Evolutionary conservation across 2,329 filamentous ascomycete genomes (phyloP), one percentile per base, ranked within the genome.

Genomic region (Aureobasidium sp.): DNA sequence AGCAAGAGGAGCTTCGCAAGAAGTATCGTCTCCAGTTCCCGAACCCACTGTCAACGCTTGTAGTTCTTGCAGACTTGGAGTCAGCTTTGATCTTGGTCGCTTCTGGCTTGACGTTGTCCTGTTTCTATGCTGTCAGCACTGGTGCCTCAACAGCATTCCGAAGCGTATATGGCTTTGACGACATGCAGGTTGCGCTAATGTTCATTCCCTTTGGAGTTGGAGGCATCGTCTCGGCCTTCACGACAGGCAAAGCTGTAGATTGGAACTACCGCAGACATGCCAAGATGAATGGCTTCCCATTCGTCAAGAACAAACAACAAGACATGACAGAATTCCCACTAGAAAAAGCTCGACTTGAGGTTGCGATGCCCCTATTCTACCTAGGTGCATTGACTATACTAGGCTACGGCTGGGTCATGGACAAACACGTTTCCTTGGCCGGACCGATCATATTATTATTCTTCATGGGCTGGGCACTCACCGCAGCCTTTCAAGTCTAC

Each of bases 181-280:
- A 77, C 26, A 68, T 79, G 10, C 71, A 77, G 15, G 70, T 78
- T 13, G 75, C 75, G 1, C 69, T 80, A 2, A 74, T 73, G 59
- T 79, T 77, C 62, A 71, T 80, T 4, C 76, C 78, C 1, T 73
- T 76, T 8, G 77, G 76, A 1, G 66, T 73, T 2, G 76, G 76
- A 13, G 72, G 73, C 15, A 68, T 76, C n/a, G 61, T 77, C 9
- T 73, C 76, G 7, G 73, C 73, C 1, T 69, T 76, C 56, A 66
- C 74, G 10, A 77, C 73, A 23, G 75, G 75, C 2, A 69, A 70
- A n/a, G 64, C 78, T 9, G 64, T 79, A 3, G 78, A 80, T 63
- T 75, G 71, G 68, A 78, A 79, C 47, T 80, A 77, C 65, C 68
- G 70, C 5, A 70, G 74, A 7, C 68, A 75, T 9, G 74, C 74